Base-by-base conservation (phyloP, 2,329 filamentous ascomycete genomes). In the Phialophora chinensis region DNA sequence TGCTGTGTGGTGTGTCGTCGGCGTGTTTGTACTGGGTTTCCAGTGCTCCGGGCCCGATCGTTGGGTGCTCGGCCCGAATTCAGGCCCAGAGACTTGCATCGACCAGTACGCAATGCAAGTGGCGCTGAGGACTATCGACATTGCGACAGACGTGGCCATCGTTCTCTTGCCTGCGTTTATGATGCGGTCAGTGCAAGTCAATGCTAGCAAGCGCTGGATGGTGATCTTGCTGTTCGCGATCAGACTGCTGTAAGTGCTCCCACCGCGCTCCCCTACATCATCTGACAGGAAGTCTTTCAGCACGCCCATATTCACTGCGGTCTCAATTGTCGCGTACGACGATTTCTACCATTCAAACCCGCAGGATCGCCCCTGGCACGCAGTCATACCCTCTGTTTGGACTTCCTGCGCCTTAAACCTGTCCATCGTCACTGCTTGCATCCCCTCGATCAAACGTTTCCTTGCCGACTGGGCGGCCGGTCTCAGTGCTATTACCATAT, bases 361-460 rank as follows among this genome's bases (percentile, higher is more conserved):
- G 17, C 52, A 55, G n/a, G 72, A 74, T 55, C 71, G 66, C 54
- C 61, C 72, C 4, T 74, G 71, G 69, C 38, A 68, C 12, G 66
- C 69, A 1, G 63, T 74, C 44, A 65, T 65, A 12, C 72, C 71
- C 11, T 63, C 68, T n/a, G 69, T 73, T 31, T 74, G 71, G 69
- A 65, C 66, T 3, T 67, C 69, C 29, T 68, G 68, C 38, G 64
- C 68, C 17, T 47, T 74, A 25, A 68, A 68, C 58, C 50, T 69
- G n/a, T 72, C 71, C 20, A 71, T 75, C 65, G 66, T 75, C 38
- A 72, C 73, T 1, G 67, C 73, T 12, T 74, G 73, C 56, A 72
- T 75, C 31, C 73, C 73, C 7, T 68, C 65, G 4, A 66, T 71
- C 60, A 71, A 71, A 31, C 72, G 69, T 8, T 70, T 74, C 53